phyloP scores from a whole-genome alignment of 495 filamentous ascomycete species.

The Chaetomium fimeti region DNA sequence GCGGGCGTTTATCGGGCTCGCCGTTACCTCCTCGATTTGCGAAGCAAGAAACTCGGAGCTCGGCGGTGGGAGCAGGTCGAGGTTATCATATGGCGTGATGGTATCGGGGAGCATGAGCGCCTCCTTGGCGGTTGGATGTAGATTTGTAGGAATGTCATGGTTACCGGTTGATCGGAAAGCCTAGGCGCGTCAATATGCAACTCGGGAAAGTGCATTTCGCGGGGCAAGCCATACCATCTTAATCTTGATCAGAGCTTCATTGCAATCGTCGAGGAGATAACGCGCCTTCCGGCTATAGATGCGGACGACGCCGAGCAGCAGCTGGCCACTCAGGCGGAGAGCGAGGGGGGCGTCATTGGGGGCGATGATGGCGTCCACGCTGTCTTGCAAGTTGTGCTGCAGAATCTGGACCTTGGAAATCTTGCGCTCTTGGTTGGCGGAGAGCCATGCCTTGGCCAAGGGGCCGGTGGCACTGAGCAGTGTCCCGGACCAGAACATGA shows the following conservation, averaged over 20 bases:
- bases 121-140: conserved; percentile 61
- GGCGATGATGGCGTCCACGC: conserved; percentile 89
- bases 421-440: conserved; percentile 95
- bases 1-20: conserved; percentile 48
- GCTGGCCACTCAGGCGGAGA: conserved; percentile 86
- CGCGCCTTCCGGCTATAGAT: conserved; percentile 97
- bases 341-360: conserved; percentile 95
- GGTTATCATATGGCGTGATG: conserved; percentile 83
- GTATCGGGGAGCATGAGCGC: conserved; percentile 80
- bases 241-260: conserved; percentile 93
- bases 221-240: conserved; percentile 70
- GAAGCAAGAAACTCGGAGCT: conserved; percentile 73
- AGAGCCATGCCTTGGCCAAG: conserved; percentile 95
- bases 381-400: conserved; percentile 87
- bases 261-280: conserved; percentile 94
- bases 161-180: conserved; percentile 76
- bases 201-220: background rate
- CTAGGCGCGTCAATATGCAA: conserved; percentile 49
- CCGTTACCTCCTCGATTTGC: conserved; percentile 56
- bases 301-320: conserved; percentile 90
- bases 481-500: conserved; percentile 98
- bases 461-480: conserved; percentile 95
- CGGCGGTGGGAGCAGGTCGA: conserved; percentile 62
- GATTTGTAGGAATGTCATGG: conserved; percentile 71
- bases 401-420: conserved; percentile 92